These are phyloP conservation scores for Neofusicoccum umdonicola DNA, from an alignment of 2,329 filamentous ascomycete species.

Conservation along the genomic window DNA sequence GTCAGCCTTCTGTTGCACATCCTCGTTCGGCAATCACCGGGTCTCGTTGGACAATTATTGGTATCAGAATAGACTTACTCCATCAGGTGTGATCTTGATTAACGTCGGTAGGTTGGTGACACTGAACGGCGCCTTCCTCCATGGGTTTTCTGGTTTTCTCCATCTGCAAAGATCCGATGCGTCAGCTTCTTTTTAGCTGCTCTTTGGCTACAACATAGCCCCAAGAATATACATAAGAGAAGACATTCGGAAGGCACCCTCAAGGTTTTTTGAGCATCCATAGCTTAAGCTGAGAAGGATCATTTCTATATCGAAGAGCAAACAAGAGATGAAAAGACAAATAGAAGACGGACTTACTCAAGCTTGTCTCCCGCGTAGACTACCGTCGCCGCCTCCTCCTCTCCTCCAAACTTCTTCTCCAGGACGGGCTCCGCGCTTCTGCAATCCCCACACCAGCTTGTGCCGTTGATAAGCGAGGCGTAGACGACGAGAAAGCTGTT, in stretches of 20 bases:
- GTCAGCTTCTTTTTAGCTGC: not conserved
- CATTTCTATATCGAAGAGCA: too few species aligned
- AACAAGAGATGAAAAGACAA: not conserved
- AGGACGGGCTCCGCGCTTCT: not conserved
- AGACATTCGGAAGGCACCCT: not conserved
- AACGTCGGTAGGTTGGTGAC: conserved; percentile 2
- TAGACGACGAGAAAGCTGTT: conserved; percentile 1
- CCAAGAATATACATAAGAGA: too few species aligned
- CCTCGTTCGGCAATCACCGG: not conserved
- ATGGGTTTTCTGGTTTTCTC: not conserved
- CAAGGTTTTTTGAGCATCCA: too few species aligned
- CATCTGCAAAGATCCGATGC: not conserved
- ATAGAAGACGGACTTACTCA: not conserved
- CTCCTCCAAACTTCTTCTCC: not conserved
- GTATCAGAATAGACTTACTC: not conserved
- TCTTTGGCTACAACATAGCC: too few species aligned
- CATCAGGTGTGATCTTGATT: conserved; percentile 1
- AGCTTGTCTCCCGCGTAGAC: not conserved
- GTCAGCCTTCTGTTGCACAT: not conserved
- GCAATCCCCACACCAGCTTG: conserved; percentile 5
- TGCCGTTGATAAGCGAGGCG: not conserved
- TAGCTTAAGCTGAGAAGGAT: too few species aligned
- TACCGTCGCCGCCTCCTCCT: not conserved
- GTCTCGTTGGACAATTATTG: not conserved
- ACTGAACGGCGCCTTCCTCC: conserved; percentile 2